phyloP scores from a whole-genome alignment of 306 rosid species.

The Lagenaria siceraria region DNA sequence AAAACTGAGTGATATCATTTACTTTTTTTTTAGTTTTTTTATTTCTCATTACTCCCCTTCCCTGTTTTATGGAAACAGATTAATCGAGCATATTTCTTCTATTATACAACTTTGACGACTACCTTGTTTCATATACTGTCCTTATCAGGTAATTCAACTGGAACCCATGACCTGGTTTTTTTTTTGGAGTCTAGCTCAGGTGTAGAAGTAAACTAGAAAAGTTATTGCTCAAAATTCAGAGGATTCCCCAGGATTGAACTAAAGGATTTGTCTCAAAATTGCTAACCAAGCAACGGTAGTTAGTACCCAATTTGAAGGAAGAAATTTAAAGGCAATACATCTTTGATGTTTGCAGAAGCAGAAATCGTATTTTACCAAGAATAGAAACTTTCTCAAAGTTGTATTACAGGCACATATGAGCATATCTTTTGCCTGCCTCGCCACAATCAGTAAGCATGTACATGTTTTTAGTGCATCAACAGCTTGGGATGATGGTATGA shows the following conservation, averaged over 20 bases:
- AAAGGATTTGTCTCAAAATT: too few species aligned
- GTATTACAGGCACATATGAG: not conserved
- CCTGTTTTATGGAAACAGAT: not conserved
- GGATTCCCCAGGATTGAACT: too few species aligned
- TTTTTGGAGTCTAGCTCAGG: too few species aligned
- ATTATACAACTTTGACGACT: not conserved
- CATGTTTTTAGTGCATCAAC: constrained; percentile 93
- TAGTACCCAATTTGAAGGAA: not conserved
- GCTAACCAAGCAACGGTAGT: too few species aligned
- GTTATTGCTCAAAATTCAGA: too few species aligned
- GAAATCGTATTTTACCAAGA: not conserved
- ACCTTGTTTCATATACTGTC: not conserved
- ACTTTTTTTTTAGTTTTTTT: not conserved
- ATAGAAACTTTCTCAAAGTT: not conserved
- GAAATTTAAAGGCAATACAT: not conserved
- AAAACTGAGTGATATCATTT: not conserved
- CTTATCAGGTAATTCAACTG: not conserved
- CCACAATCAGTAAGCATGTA: constrained; percentile 48
- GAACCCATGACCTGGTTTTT: not conserved
- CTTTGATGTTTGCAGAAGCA: not conserved
- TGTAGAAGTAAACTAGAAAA: too few species aligned
- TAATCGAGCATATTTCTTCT: not conserved
- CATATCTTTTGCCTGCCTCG: not conserved
- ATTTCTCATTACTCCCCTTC: not conserved
- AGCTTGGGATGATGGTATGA: constrained; percentile 71